Base-by-base conservation (phyloP, 2,329 filamentous ascomycete genomes). In the Sporothrix luriei region DNA sequence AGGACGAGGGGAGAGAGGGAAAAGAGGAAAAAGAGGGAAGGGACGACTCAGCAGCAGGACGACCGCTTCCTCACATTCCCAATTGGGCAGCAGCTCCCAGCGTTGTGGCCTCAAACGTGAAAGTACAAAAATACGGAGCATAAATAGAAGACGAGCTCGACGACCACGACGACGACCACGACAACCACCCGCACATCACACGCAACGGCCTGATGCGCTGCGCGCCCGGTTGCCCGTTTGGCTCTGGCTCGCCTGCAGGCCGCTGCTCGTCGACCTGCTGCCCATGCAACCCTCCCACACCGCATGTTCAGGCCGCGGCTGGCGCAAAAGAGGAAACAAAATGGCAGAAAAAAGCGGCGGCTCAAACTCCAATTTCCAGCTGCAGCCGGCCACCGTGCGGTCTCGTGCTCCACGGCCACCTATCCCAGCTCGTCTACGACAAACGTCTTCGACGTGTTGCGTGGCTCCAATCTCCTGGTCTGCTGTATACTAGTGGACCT, bases 261-360 rank as follows among this genome's bases (percentile, higher is more conserved):
- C 29, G 24, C 49, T 54, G 55, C 16, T 24, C 26, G 26, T 46
- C 29, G 52, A 54, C 46, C 55, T 68, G 48, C 46, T 62, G 67
- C 57, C 54, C 68, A 66, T 69, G 68, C 68, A 61, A 69, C 62
- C 52, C 68, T 59, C 67, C 59, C 59, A 70, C 69, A 70, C 69
- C 66, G 66, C 59, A 68, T 68, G 19, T 70, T 70, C 64, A 62
- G 69, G 69, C 59, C 46, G 69, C 69, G 26, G 55, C 61, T 26
- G 33, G 33, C 2, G 13, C 51, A 33, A 33, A 52, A 52, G 26
- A 38, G 48, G 13, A 21, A 54, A 3, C 10, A 1, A 54, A 24
- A 54, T 6, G 51, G 43, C 46, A 51, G 11, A 19, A 38, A 38
- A 38, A 59, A 19, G 11, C 38, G 21, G 57, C 38, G 38, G 46